Conservation (phyloP, 2,329 filamentous ascomycete genomes). For the Botryosphaeria agaves region DNA sequence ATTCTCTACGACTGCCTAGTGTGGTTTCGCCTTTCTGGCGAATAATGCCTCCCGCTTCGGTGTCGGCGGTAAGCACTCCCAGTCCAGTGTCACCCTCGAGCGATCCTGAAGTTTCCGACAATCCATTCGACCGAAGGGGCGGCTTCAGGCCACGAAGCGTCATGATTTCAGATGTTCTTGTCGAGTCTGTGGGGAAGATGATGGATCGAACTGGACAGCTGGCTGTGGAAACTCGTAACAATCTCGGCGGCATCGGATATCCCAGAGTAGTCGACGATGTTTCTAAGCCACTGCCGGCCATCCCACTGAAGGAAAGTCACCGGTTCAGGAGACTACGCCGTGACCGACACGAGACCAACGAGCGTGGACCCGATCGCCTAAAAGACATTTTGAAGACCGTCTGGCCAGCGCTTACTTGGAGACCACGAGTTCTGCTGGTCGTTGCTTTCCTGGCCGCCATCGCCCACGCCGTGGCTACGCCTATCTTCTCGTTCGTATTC, state of each 20-base stretch:
- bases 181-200: not conserved
- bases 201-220: not conserved
- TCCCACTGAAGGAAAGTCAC: constrained; percentile 3
- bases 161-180: no score
- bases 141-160: no score
- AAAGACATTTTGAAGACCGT: constrained; percentile 48
- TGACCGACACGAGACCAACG: not conserved
- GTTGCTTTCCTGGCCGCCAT: constrained; percentile 44
- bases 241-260: no score
- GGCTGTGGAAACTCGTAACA: not conserved
- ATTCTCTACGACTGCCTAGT: no score
- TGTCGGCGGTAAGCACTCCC: no score
- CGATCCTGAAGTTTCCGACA: no score
- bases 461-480: constrained; percentile 48
- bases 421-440: constrained; percentile 37
- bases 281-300: constrained; percentile 2
- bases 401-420: constrained; percentile 43
- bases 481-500: constrained; percentile 61
- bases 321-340: not conserved
- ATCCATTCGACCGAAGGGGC: no score
- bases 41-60: no score
- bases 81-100: no score
- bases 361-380: no score
- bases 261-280: no score
- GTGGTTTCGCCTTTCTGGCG: no score